Conservation (phyloP, 208 protist species). For the Angomonas deanei region DNA sequence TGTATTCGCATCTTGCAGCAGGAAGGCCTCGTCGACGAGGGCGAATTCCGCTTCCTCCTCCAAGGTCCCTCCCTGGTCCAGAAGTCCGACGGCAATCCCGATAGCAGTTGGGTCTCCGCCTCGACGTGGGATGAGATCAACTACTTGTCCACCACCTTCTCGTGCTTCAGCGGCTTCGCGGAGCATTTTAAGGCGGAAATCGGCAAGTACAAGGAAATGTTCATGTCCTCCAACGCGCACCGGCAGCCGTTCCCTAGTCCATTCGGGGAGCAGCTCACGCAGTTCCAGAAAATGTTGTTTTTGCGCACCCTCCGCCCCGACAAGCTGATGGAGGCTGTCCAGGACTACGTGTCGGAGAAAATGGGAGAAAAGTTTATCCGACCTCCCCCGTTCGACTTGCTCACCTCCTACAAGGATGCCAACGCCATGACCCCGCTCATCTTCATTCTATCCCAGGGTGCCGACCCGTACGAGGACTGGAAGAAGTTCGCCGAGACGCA, state of each 20-base stretch:
- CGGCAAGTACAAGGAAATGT: conserved; percentile 81
- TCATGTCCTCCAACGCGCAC: conserved; percentile 90
- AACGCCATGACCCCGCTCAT: conserved; percentile 92
- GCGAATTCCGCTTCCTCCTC: conserved; percentile 91
- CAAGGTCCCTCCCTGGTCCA: conserved; percentile 77
- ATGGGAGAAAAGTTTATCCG: conserved; percentile 94
- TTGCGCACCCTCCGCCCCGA: conserved; percentile 95
- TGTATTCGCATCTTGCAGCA: conserved; percentile 87
- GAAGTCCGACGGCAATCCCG: conserved; percentile 74
- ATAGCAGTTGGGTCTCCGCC: conserved; percentile 92
- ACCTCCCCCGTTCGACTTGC: conserved; percentile 95
- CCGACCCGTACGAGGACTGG: conserved; percentile 96
- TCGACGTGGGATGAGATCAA: conserved; percentile 92
- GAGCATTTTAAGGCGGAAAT: conserved; percentile 70
- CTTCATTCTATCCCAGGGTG: conserved; percentile 98
- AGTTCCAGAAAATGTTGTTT: conserved; percentile 95
- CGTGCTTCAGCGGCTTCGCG: conserved; percentile 85
- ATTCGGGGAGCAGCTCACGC: conserved; percentile 78
- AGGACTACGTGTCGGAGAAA: conserved; percentile 90
- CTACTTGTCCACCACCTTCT: conserved; percentile 76
- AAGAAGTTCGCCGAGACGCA: conserved; percentile 96
- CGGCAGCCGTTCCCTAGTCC: conserved; percentile 61
- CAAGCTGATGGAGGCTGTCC: conserved; percentile 94
- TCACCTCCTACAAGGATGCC: conserved; percentile 93
- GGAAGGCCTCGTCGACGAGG: conserved; percentile 50